Evolutionary conservation across 2,329 filamentous ascomycete species (phyloP).

Genomic region (Ophiostoma australiae): DNA sequence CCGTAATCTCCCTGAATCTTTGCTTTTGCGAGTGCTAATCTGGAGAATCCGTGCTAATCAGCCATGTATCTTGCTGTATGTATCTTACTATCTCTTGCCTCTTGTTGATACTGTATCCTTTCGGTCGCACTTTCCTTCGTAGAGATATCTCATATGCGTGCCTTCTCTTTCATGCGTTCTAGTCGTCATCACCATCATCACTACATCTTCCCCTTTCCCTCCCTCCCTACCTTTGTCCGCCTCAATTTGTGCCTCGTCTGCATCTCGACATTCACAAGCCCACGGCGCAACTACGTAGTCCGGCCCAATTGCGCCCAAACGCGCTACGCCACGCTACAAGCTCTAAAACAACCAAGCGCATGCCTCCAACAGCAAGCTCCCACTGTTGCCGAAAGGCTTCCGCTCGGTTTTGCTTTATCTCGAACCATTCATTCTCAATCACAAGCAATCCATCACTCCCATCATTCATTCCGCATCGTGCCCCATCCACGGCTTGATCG

Average conservation of each 20-base stretch:
- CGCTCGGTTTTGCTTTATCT: background rate
- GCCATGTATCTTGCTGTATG: background rate
- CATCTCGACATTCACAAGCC: background rate
- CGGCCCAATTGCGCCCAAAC: conserved; percentile 14
- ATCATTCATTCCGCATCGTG: background rate
- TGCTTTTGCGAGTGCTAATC: too few relatives aligned
- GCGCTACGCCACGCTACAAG: conserved; percentile 3
- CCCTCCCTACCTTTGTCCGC: background rate
- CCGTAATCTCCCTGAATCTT: background rate
- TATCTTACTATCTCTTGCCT: background rate
- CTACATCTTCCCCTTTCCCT: background rate
- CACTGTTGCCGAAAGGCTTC: background rate
- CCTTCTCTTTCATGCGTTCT: background rate
- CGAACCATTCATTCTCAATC: background rate
- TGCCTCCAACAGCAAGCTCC: conserved; percentile 10
- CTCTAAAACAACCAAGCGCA: background rate
- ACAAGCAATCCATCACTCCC: background rate
- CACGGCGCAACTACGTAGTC: background rate
- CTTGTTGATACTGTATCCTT: conserved; percentile 10
- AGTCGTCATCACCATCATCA: background rate
- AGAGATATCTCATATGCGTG: background rate
- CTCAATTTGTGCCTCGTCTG: background rate
- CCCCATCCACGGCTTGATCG: background rate
- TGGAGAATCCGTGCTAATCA: background rate
- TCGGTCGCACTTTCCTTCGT: background rate